Percentiles rank a stretch among this genome's conserved stretches.
These are phyloP conservation scores for Metarhizium guizhouense DNA, from an alignment of 2,329 filamentous ascomycete genomes.

Conservation along the genomic window DNA sequence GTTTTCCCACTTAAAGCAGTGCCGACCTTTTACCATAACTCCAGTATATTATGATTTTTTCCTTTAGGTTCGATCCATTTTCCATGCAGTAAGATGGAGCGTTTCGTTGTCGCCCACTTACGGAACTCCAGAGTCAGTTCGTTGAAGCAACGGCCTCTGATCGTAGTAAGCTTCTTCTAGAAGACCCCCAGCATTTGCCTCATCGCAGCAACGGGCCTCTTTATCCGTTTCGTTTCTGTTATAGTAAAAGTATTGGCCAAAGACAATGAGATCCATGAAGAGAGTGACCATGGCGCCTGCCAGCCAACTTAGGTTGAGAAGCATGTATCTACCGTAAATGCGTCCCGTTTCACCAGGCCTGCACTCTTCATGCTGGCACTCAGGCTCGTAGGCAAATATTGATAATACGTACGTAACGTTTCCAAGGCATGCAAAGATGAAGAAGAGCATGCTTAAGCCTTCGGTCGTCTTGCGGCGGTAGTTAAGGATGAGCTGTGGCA, in stretches of 20 bases:
- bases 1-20: background rate
- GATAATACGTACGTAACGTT: constrained; percentile 90
- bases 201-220: constrained; percentile 16
- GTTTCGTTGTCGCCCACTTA: background rate
- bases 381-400: constrained; percentile 82
- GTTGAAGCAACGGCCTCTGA: constrained; percentile 28
- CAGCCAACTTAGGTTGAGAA: constrained; percentile 87
- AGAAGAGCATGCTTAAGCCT: constrained; percentile 88
- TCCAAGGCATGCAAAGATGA: constrained; percentile 90
- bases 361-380: constrained; percentile 51
- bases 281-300: constrained; percentile 83
- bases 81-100: background rate
- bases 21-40: no score
- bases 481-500: constrained; percentile 88
- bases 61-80: background rate
- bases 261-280: constrained; percentile 75
- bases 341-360: constrained; percentile 51
- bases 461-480: constrained; percentile 89
- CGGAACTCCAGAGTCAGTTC: constrained; percentile 17
- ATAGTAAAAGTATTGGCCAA: constrained; percentile 88
- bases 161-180: constrained; percentile 25
- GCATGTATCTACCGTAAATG: constrained; percentile 73
- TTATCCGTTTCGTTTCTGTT: constrained; percentile 23
- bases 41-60: background rate
- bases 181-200: constrained; percentile 12